These are phyloP conservation scores for Rubia yunnanensis DNA, from an alignment of 257 asterid genomes.

Conservation along the genomic window DNA sequence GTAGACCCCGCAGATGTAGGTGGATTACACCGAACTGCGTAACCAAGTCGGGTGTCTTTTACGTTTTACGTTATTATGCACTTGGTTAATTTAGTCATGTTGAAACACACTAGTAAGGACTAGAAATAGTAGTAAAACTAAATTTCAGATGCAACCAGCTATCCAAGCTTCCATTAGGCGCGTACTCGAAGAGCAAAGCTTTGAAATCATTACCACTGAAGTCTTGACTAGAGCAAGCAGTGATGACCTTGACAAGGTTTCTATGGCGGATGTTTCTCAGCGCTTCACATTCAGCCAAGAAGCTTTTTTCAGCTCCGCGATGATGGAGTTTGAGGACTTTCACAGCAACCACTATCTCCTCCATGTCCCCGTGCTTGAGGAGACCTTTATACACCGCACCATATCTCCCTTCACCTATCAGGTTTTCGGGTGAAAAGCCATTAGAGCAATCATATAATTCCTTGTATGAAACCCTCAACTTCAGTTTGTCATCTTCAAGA, in stretches of 20 bases:
- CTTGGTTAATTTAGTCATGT: no score
- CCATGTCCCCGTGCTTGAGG: conserved; percentile 1
- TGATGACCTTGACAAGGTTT: conserved; percentile 21
- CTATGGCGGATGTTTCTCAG: conserved; percentile 23
- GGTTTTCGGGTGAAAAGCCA: conserved; percentile 25
- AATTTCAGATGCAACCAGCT: conserved; percentile 25
- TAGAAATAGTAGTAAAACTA: no score
- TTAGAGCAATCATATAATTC: conserved; percentile 16
- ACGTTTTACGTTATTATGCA: no score
- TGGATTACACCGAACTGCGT: no score
- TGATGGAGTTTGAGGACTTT: conserved; percentile 26
- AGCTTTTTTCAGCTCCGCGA: conserved; percentile 23
- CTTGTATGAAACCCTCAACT: conserved; percentile 15
- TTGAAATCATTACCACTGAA: conserved; percentile 25
- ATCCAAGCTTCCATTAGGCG: conserved; percentile 29
- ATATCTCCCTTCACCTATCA: conserved; percentile 26
- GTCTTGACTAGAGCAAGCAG: conserved; percentile 24
- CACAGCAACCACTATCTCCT: conserved; percentile 17
- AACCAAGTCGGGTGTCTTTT: no score
- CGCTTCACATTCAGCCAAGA: conserved; percentile 29
- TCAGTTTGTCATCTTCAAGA: background rate
- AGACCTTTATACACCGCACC: conserved; percentile 20
- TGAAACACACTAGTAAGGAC: no score
- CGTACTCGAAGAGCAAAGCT: conserved; percentile 26
- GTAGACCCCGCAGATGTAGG: no score